These are phyloP conservation scores for Clarkia xantiana DNA, from an alignment of 345 rosid species.

Conservation along the genomic window DNA sequence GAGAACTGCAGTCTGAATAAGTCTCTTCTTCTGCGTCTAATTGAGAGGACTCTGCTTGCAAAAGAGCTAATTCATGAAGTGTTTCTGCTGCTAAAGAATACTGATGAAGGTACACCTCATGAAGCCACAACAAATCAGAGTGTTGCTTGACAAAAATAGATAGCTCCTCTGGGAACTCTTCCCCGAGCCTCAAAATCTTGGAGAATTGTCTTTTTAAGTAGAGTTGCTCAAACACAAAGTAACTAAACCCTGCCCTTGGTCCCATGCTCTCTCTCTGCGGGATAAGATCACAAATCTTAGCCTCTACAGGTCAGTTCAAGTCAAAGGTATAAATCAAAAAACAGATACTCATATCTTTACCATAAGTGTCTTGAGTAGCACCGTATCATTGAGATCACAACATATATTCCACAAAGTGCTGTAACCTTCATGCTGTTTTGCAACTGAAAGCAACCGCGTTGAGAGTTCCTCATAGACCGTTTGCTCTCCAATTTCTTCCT, in stretches of 20 bases:
- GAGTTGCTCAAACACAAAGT: slow-evolving; percentile 71
- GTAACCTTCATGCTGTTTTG: slow-evolving; percentile 74
- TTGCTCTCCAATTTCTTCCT: slow-evolving; percentile 24
- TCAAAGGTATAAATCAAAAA: background rate
- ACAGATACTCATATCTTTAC: slow-evolving; percentile 23
- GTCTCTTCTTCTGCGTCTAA: slow-evolving; percentile 31
- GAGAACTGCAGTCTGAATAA: slow-evolving; percentile 15
- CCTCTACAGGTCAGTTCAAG: background rate
- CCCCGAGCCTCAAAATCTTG: slow-evolving; percentile 81
- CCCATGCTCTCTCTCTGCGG: slow-evolving; percentile 83
- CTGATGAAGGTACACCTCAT: slow-evolving; percentile 70
- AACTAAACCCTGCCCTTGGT: slow-evolving; percentile 85
- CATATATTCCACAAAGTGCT: slow-evolving; percentile 73
- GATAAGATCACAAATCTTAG: slow-evolving; percentile 2
- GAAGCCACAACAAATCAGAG: slow-evolving; percentile 66
- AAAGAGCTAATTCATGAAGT: slow-evolving; percentile 67
- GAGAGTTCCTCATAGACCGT: slow-evolving; percentile 49
- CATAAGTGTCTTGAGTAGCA: slow-evolving; percentile 67
- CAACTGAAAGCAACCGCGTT: slow-evolving; percentile 47
- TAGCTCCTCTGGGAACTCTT: slow-evolving; percentile 79
- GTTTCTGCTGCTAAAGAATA: slow-evolving; percentile 79
- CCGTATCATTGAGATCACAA: slow-evolving; percentile 69
- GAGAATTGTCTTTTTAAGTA: slow-evolving; percentile 52
- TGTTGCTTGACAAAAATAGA: slow-evolving; percentile 55
- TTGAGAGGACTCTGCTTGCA: slow-evolving; percentile 35